Base-by-base conservation (phyloP, 2,329 filamentous ascomycete species). In the Exophiala oligosperma region DNA sequence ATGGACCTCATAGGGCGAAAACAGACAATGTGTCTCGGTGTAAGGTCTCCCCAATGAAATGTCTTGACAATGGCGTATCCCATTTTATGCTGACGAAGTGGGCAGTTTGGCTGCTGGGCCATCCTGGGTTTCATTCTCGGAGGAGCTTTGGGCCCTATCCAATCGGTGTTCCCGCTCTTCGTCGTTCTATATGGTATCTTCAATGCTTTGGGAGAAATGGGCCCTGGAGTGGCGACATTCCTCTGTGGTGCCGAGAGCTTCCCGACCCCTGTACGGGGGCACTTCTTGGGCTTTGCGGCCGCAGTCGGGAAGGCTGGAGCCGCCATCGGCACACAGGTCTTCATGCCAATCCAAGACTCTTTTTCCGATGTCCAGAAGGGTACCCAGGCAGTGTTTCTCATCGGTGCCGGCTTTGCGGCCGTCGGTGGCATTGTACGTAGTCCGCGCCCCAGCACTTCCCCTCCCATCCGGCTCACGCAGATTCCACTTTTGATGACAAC, bases 141-240 rank as follows among this genome's bases (percentile, higher is more conserved):
- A 1, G 79, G 78, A 2, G 78, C 79, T 0, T 71, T 79, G 12
- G 65, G 65, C 0, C 72, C 70, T 0, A 79, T 83, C 43, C 76
- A 80, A 62, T 71, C 51, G 0, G 67, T 82, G 1, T 77, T 81
- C 32, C 77, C 80, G 0, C 72, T 82, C 0, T 82, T 83, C 55
- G 68, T 83, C 0, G 75, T 82, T 3, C 68, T 83, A 9, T 82
- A 81, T 54, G 80, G 79, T 1, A 70, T 82, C 47, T 81, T 82
- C 64, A 67, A 77, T 29, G 76, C 75, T 0, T 66, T 81, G 0
- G 79, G 79, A 0, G 78, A 82, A 59, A 75, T 82, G 49, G 80
- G 80, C 0, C 80, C 80, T 2, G 80, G 80, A 1, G 77, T 74
- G 64, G 70, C 58, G 60, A 76, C 64, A 28, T 70, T 73, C 43